Percentiles rank a stretch among this genome's conserved stretches.
Conservation (phyloP, 352 stramenopile species). For the Phytopythium cucurbitacearum region DNA sequence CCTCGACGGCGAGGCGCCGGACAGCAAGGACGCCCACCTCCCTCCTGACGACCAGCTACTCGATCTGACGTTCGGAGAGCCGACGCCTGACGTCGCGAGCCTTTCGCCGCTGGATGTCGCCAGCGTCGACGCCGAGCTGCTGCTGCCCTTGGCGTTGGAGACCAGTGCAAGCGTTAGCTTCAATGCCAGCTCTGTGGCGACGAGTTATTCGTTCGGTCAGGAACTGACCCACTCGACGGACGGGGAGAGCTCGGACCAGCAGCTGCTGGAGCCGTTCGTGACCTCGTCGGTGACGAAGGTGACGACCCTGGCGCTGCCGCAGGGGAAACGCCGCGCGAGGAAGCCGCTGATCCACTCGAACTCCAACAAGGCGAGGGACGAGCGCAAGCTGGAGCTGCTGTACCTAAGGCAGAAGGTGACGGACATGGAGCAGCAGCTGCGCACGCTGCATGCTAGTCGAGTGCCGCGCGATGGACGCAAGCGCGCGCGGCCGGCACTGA, state of each 20-base stretch:
- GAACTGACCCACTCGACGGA: too few relatives aligned
- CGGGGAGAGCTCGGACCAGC: too few relatives aligned
- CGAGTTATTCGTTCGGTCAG: too few relatives aligned
- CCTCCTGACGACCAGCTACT: not conserved
- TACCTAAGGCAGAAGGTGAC: conserved; percentile 36
- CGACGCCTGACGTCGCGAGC: not conserved
- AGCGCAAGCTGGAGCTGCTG: conserved; percentile 30
- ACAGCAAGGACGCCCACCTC: not conserved
- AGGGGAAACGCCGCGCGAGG: conserved; percentile 7
- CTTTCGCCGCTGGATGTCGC: not conserved
- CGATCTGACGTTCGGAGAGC: not conserved
- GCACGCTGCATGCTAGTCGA: conserved; percentile 18
- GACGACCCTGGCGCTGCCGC: conserved; percentile 7
- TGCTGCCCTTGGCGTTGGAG: too few relatives aligned
- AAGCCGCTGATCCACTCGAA: conserved; percentile 36
- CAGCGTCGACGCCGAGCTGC: too few relatives aligned
- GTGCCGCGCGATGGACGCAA: not conserved
- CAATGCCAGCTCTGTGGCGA: too few relatives aligned
- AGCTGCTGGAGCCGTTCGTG: conserved; percentile 1
- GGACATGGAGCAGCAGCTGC: conserved; percentile 35
- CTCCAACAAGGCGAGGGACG: conserved; percentile 39
- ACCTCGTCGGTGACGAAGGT: conserved; percentile 2
- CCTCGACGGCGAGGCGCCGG: conserved; percentile 14
- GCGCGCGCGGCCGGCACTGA: not conserved
- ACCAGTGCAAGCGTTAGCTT: too few relatives aligned